phyloP scores from a whole-genome alignment of 306 rosid genomes.

The Fragaria nilgerrensis region DNA sequence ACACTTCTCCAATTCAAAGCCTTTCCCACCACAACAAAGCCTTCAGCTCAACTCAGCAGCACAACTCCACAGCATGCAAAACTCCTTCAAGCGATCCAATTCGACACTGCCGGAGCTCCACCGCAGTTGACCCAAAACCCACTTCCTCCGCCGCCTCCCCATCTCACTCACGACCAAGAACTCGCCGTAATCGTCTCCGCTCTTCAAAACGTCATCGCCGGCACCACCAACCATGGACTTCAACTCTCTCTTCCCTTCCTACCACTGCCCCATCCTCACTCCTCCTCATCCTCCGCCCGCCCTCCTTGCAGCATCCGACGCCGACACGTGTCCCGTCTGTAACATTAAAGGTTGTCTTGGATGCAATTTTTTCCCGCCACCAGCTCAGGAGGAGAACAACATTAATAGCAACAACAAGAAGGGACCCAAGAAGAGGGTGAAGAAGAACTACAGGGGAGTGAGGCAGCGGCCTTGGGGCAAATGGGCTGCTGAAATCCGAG shows the following conservation, averaged over 20 bases:
- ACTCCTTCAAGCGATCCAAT: slow-evolving; percentile 20
- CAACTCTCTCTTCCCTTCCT: background rate
- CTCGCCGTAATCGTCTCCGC: slow-evolving; percentile 65
- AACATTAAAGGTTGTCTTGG: slow-evolving; percentile 60
- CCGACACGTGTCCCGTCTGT: slow-evolving; percentile 56
- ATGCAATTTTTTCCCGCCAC: slow-evolving; percentile 52
- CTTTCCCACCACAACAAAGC: background rate
- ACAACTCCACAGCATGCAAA: slow-evolving; percentile 27
- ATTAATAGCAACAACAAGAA: background rate
- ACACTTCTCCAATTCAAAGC: background rate
- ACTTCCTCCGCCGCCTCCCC: background rate
- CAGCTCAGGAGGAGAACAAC: slow-evolving; percentile 23
- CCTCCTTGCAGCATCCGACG: background rate
- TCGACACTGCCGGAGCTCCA: slow-evolving; percentile 7
- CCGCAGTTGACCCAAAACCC: background rate
- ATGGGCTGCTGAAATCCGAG: slow-evolving; percentile 94
- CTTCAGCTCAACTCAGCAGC: background rate
- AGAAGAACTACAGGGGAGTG: slow-evolving; percentile 87
- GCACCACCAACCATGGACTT: slow-evolving; percentile 30
- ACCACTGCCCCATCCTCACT: background rate
- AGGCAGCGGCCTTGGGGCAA: slow-evolving; percentile 97
- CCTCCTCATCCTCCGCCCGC: background rate
- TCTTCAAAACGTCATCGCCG: slow-evolving; percentile 72
- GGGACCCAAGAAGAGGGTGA: slow-evolving; percentile 35
- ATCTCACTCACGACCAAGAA: slow-evolving; percentile 64